A percentile compares a stretch with the other conserved stretches of the same genome.
Conservation (phyloP, 2,329 filamentous ascomycete species). For the Fusarium chlamydosporum region DNA sequence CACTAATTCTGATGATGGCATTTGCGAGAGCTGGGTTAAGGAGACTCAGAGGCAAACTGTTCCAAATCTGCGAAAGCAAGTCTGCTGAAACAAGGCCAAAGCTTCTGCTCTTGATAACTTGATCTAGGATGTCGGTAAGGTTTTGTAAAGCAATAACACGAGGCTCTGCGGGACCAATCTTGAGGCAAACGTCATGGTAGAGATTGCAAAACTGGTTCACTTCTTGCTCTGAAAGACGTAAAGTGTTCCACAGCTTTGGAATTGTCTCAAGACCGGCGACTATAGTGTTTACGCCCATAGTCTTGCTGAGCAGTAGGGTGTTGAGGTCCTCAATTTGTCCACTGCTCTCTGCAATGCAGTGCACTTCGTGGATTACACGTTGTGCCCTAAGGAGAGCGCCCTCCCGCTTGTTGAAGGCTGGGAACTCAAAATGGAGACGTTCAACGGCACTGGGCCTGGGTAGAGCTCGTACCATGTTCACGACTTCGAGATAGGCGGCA, state of each 20-base stretch:
- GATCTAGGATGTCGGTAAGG: conserved; percentile 63
- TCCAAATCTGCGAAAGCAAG: conserved; percentile 60
- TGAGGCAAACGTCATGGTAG: conserved; percentile 60
- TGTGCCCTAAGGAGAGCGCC: conserved; percentile 60
- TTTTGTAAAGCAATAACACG: conserved; percentile 63
- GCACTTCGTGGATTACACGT: conserved; percentile 56
- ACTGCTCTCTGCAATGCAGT: conserved; percentile 50
- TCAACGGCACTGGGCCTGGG: conserved; percentile 42
- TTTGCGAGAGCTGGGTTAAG: conserved; percentile 66
- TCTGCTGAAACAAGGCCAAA: conserved; percentile 53
- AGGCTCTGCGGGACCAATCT: conserved; percentile 60
- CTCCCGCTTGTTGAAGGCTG: conserved; percentile 35
- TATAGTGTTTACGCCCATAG: conserved; percentile 55
- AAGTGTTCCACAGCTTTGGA: conserved; percentile 52
- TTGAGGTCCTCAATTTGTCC: conserved; percentile 47
- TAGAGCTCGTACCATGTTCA: conserved; percentile 59
- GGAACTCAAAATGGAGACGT: conserved; percentile 43
- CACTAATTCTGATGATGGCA: conserved; percentile 64
- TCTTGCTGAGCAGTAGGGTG: conserved; percentile 50
- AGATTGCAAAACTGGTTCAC: conserved; percentile 57
- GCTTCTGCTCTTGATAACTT: conserved; percentile 51
- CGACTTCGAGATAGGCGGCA: conserved; percentile 63
- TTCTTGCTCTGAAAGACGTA: conserved; percentile 45
- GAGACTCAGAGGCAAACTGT: conserved; percentile 54
- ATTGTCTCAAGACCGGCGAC: conserved; percentile 55